These are phyloP conservation scores for Symmetrospora coprosmae DNA, from an alignment of 768 basidiomycete genomes.

Conservation along the genomic window DNA sequence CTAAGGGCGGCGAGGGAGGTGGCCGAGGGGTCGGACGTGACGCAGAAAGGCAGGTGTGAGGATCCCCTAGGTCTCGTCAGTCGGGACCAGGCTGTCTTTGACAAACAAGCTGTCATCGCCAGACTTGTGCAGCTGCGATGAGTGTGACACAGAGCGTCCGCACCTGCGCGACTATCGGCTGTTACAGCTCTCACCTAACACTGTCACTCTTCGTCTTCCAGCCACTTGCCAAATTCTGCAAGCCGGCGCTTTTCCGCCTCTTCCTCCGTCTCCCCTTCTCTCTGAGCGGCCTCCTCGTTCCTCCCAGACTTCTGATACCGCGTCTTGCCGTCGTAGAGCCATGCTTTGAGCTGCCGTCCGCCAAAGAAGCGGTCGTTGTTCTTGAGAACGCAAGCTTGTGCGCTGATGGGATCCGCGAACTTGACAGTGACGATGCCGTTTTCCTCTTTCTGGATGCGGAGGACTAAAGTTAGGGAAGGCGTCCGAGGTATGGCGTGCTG, in stretches of 20 bases:
- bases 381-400: conserved; percentile 87
- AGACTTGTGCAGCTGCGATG: too few relatives aligned
- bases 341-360: conserved; percentile 66
- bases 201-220: conserved; percentile 2
- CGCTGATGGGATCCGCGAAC: conserved; percentile 80
- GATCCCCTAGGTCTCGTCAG: not conserved
- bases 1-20: not conserved
- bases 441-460: conserved; percentile 55
- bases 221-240: conserved; percentile 18
- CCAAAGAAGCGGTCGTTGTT: conserved; percentile 89
- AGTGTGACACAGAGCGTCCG: too few relatives aligned
- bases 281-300: not conserved
- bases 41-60: not conserved
- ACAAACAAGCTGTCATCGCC: too few relatives aligned
- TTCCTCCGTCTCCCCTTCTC: conserved; percentile 18
- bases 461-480: not conserved
- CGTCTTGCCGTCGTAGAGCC: conserved; percentile 56
- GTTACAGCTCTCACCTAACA: too few relatives aligned
- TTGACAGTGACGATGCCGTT: conserved; percentile 95
- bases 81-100: too few relatives aligned
- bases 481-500: too few relatives aligned
- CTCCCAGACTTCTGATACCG: conserved; percentile 26
- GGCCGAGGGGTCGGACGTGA: not conserved
- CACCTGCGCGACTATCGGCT: too few relatives aligned
- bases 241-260: conserved; percentile 3